phyloP scores from a whole-genome alignment of 2,329 filamentous ascomycete species.

The Fusarium clavum region DNA sequence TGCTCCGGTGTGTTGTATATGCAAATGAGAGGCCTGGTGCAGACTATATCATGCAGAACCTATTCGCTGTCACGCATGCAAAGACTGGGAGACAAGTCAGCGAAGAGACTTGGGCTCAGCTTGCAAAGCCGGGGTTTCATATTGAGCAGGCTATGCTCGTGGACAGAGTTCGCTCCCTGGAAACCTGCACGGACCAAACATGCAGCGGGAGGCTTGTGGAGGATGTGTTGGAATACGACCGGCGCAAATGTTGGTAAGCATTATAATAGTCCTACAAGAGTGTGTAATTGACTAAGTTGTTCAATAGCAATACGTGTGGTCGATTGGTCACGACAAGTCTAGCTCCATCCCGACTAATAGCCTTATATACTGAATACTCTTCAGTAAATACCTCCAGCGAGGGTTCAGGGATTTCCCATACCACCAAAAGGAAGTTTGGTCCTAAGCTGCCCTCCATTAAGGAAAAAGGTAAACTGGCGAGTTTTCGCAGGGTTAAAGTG shows the following conservation, averaged over 20 bases:
- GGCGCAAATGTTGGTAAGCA: background rate
- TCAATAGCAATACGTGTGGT: background rate
- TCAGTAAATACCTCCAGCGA: accelerated
- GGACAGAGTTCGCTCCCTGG: background rate
- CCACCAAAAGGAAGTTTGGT: background rate
- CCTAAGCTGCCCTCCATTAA: background rate
- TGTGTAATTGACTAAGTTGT: background rate
- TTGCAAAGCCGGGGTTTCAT: background rate
- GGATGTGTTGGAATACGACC: background rate
- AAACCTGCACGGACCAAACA: background rate
- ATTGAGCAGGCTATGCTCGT: background rate
- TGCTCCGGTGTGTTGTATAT: background rate
- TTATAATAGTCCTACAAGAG: background rate
- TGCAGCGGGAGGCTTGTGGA: background rate
- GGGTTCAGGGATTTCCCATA: accelerated
- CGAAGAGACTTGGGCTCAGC: accelerated
- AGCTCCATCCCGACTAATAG: background rate
- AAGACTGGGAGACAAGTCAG: background rate
- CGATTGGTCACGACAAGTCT: background rate
- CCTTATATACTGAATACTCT: background rate
- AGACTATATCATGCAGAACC: background rate
- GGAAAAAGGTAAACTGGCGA: background rate
- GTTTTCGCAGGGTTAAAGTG: background rate
- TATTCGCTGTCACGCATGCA: background rate
- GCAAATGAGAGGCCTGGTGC: background rate